phyloP scores from a whole-genome alignment of 2,329 filamentous ascomycete genomes.

The Neofusicoccum parvum region DNA sequence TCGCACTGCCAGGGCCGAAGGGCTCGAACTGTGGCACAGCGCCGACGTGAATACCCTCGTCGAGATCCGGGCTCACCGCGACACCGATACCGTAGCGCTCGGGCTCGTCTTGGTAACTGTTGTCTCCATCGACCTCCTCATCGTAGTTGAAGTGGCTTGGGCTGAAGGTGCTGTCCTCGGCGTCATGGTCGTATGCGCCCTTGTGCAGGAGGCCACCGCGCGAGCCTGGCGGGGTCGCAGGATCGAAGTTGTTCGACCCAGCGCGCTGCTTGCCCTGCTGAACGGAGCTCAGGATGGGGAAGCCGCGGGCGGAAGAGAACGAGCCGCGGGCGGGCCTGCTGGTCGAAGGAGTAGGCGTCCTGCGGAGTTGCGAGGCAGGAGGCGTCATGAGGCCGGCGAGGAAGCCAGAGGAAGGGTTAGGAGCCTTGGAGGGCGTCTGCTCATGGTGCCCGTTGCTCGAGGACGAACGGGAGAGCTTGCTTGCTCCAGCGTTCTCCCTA shows the following conservation, averaged over 20 bases:
- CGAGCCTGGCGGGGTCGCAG: conserved; percentile 29
- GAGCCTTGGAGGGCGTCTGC: conserved; percentile 58
- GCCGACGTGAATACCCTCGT: conserved; percentile 3
- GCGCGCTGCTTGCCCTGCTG: conserved; percentile 26
- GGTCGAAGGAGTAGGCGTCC: conserved; percentile 27
- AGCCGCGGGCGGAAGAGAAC: conserved; percentile 25
- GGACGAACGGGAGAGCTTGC: conserved; percentile 37
- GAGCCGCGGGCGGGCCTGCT: conserved; percentile 29
- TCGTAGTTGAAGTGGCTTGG: conserved; percentile 14
- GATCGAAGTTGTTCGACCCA: conserved; percentile 2
- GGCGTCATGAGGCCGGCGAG: conserved; percentile 85
- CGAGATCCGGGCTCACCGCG: conserved; percentile 1
- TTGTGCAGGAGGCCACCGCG: conserved; percentile 50
- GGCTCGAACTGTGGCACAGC: conserved; percentile 15
- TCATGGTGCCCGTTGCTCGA: not conserved
- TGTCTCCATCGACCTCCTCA: not conserved
- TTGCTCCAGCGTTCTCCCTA: conserved; percentile 48
- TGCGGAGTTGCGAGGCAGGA: conserved; percentile 65
- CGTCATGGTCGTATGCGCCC: conserved; percentile 62
- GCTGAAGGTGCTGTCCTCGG: conserved; percentile 52
- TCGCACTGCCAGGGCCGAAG: not conserved
- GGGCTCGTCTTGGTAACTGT: not conserved
- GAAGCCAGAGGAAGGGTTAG: conserved; percentile 59
- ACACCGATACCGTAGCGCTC: conserved; percentile 14
- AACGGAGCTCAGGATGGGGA: conserved; percentile 24